Base-by-base conservation (phyloP, 495 filamentous ascomycete genomes). In the Aspergillus baeticus region DNA sequence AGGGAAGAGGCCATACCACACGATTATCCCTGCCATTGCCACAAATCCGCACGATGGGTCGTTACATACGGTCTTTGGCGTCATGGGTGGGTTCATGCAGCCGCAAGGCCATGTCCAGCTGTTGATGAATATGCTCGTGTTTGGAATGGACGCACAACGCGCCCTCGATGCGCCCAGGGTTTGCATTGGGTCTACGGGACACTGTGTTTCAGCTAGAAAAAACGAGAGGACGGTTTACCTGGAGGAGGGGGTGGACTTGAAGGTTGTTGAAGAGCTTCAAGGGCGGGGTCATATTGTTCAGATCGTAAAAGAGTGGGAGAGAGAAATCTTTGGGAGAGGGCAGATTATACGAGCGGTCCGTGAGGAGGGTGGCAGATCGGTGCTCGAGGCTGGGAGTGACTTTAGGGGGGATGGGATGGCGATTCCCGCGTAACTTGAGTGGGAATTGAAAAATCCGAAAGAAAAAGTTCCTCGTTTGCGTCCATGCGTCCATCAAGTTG, bases 41-140 rank as follows among this genome's bases (percentile, higher is more conserved):
- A 97, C 93, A 2, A 87, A 91, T 57, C 62, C 82, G 1, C 75
- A 70, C n/a, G 90, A 92, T 59, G 80, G 79, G 17, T 84, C 77
- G 15, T 70, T 98, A 52, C 87, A 96, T 64, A 84, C 82, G 38
- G 89, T 96, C 0, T 95, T 90, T 59, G 94, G 94, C 42, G 91
- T 96, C 49, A 97, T 97, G 94, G 94, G 94, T 56, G 94, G 93
- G 31, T 96, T 92, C 71, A 97, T 98, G 94, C 94, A 98, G 77
- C 94, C 94, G 0, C 94, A 97, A 74, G 94, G 94, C 10, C 94
- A 98, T 65, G 89, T 97, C 11, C 94, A 98, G 70, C 90, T 96
- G 3, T 71, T 98, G 50, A 78, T 97, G 10, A 96, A 96, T 54
- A 90, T 94, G 83, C 69, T 94, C 5, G 84, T 87, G 0, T 96